Conservation (phyloP, 108 stramenopile genomes). For the Skeletonema tropicum region DNA sequence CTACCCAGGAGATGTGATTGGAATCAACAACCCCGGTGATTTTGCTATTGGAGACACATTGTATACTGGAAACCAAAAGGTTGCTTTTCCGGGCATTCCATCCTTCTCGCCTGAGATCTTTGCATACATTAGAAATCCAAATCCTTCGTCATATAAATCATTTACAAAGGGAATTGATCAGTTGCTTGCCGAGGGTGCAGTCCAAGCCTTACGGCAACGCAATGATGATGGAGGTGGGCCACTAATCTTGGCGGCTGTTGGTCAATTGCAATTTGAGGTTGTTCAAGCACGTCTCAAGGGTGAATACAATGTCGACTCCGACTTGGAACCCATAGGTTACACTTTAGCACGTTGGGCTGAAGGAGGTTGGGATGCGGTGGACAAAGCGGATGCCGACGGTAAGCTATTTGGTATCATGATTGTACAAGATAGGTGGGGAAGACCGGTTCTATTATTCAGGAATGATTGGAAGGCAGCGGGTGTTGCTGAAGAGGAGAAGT, state of each 20-base stretch:
- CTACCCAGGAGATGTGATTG: slow-evolving; percentile 96
- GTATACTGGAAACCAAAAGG: slow-evolving; percentile 68
- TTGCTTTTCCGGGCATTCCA: slow-evolving; percentile 94
- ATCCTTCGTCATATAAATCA: slow-evolving; percentile 91
- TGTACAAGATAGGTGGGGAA: slow-evolving; percentile 88
- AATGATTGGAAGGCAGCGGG: slow-evolving; percentile 95
- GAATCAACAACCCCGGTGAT: slow-evolving; percentile 95
- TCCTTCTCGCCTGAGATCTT: slow-evolving; percentile 95
- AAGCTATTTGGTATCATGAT: slow-evolving; percentile 93
- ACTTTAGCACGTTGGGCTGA: slow-evolving; percentile 93
- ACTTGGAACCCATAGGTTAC: slow-evolving; percentile 89
- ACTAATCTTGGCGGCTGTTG: slow-evolving; percentile 93
- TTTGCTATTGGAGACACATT: slow-evolving; percentile 91
- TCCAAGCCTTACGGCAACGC: slow-evolving; percentile 92
- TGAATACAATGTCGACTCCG: slow-evolving; percentile 90
- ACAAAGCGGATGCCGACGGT: slow-evolving; percentile 89
- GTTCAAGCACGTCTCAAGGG: slow-evolving; percentile 88
- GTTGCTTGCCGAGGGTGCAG: slow-evolving; percentile 93
- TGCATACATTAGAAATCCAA: slow-evolving; percentile 89
- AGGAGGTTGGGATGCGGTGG: slow-evolving; percentile 93
- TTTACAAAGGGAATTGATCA: slow-evolving; percentile 93
- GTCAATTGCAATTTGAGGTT: slow-evolving; percentile 96
- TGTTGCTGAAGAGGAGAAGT: slow-evolving; percentile 81
- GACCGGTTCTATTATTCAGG: slow-evolving; percentile 93
- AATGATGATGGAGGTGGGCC: slow-evolving; percentile 94